Percentiles rank a stretch among this genome's conserved stretches.
Evolutionary conservation across 305 asterid genomes (phyloP).

Genomic region (Lippia alba): DNA sequence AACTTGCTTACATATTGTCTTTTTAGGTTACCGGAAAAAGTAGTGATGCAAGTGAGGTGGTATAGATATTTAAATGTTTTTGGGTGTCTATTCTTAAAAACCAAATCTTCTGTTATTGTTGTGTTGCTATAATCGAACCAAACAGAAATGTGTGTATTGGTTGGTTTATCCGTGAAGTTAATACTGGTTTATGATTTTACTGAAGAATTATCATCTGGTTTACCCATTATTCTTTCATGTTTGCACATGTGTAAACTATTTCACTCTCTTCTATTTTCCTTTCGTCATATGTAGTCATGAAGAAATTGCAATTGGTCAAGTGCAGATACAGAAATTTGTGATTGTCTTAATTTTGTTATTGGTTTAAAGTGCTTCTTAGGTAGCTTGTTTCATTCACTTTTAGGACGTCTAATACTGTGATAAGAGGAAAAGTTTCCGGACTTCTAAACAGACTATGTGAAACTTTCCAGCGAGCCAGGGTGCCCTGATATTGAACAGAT

Average conservation of each 20-base stretch:
- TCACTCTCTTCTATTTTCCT: background rate
- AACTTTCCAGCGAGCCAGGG: no score
- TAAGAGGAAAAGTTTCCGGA: no score
- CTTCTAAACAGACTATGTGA: no score
- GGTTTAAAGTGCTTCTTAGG: no score
- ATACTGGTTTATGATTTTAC: background rate
- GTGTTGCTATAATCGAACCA: background rate
- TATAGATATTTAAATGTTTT: background rate
- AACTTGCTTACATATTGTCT: background rate
- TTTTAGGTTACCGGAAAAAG: background rate
- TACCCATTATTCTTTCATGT: background rate
- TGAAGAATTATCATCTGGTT: background rate
- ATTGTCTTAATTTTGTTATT: no score
- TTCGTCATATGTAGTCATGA: no score
- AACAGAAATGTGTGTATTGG: background rate
- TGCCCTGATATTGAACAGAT: no score
- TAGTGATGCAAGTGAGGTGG: slow-evolving; percentile 8
- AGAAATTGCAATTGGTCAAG: no score
- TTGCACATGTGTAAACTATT: background rate
- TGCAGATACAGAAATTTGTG: no score
- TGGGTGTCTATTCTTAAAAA: background rate
- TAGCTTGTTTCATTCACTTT: no score
- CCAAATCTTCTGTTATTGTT: background rate
- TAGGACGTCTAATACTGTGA: no score
- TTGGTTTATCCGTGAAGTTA: background rate